Evolutionary conservation across 1,139 yeast species (phyloP), one percentile per base, ranked within the genome.

Genomic region (Yamadazyma spencermartinsiae): DNA sequence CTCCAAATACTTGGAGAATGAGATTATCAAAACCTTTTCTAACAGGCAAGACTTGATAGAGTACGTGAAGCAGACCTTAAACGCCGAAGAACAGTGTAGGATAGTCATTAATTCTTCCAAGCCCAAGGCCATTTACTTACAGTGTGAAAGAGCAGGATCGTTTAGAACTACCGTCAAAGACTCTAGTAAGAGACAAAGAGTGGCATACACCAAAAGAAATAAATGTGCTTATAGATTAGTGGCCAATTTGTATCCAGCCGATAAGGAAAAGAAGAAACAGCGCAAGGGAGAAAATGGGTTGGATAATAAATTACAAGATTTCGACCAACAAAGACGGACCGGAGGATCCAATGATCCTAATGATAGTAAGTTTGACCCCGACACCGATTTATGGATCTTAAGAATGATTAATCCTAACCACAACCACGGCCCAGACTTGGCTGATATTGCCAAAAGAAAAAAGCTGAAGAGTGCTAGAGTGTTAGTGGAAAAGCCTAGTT

Each of bases 161-260:
- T 72, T 72, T 49, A 59, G 78, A 52, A 72, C 78, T 33, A 72
- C 78, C 2, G 78, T 72, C 37, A 72, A 72, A 55, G 76, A 71
- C 44, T 61, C 73, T 11, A 49, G 68, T 33, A 69, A 69, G 56
- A 61, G 78, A 56, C 76, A 72, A 50, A 55, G 78, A 48, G 74
- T 72, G 19, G 78, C 76, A n/a, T 72, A 72, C 56, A 72, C 77
- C 43, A 72, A 72, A 52, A 57, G 78, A 48, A 67, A 66, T 53
- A 72, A 72, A 55, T 72, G 78, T 56, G 75, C 73, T 16, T 72
- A 70, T 56, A 54, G 76, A 39, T 59, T 72, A 44, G 76, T 72
- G 13, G 78, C 78, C 36, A 72, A 72, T 54, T 63, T 72, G 39
- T 68, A 68, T 43, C 72, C 74, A 7, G 63, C 68, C 9, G 74